A percentile compares a stretch with the other conserved stretches of the same genome.
These are phyloP conservation scores for Pulveroboletus ravenelii DNA, from an alignment of 768 basidiomycete species.

Conservation along the genomic window DNA sequence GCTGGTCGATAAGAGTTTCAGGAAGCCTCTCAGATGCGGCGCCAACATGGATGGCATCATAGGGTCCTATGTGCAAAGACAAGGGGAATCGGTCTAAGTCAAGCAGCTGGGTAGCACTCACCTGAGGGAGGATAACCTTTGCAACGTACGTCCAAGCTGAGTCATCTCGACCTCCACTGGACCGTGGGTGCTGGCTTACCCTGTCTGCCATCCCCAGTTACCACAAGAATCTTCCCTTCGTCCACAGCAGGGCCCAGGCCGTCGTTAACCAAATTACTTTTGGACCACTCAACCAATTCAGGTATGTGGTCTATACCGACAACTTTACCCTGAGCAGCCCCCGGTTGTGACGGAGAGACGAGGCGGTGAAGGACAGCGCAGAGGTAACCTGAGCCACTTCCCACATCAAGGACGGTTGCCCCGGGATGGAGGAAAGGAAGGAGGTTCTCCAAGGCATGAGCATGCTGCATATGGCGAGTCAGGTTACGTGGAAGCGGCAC, in stretches of 20 bases:
- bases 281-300: conserved; percentile 68
- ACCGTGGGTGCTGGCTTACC: conserved; percentile 37
- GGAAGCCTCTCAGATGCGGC: conserved; percentile 83
- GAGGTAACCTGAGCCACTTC: conserved; percentile 85
- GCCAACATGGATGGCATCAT: conserved; percentile 88
- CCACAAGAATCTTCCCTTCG: conserved; percentile 51
- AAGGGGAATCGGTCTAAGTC: not conserved
- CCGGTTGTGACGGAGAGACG: conserved; percentile 32
- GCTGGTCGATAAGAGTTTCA: conserved; percentile 66
- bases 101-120: conserved; percentile 10
- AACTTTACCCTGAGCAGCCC: conserved; percentile 47
- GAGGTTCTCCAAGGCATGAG: conserved; percentile 77
- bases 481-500: not conserved
- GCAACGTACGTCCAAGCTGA: not conserved
- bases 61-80: conserved; percentile 47
- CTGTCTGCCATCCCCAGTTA: conserved; percentile 76
- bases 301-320: conserved; percentile 91
- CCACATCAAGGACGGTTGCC: conserved; percentile 80
- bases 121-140: conserved; percentile 36
- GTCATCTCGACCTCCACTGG: not conserved
- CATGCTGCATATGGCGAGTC: conserved; percentile 52
- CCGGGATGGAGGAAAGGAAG: conserved; percentile 67
- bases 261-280: conserved; percentile 62
- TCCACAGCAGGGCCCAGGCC: conserved; percentile 55
- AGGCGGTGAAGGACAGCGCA: conserved; percentile 78